Base-by-base conservation (phyloP, 176 grass and related monocot species). In the Lolium perenne region DNA sequence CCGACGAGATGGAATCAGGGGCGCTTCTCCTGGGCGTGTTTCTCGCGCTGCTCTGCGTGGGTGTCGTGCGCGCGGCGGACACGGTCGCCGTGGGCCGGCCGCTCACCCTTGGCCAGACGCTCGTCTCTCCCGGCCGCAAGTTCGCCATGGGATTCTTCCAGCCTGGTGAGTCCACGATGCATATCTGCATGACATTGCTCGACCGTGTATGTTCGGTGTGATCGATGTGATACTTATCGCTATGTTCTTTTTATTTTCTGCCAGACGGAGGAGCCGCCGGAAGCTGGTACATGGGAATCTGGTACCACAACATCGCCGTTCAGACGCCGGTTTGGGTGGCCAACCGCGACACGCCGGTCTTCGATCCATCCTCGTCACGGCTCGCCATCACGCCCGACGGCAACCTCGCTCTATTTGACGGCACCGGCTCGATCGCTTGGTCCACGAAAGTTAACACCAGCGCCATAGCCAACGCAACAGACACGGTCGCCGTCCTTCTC, bases 241-340 rank as follows among this genome's bases (percentile, higher is more conserved):
- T 29, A 9, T 17, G 14, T 35, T 47, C 17, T 2, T 35, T 35
- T 35, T 35, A 35, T 35, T 62, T 15, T 49, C n/a, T 40, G 35
- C 41, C 82, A 84, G 84, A 61, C 4, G 84, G 76, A 51, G 77
- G 66, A 60, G 65, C 18, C 2, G 7, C 53, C 12, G 53, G 65
- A 54, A 50, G 25, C 7, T 87, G 78, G 79, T 87, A 87, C 59
- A 0, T 77, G 48, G 86, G 86, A 6, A 82, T 92, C 48, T 89
- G 90, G 90, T 89, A 80, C 83, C 13, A 82, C 64, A 80, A 86
- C 15, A 77, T 86, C 67, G 10, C 79, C 0, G 15, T 29, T 3
- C 72, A 45, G 55, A 80, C 87, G 14, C 40, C 66, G 2, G 90
- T 92, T 5, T 92, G 90, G 90, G 87, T 92, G 6, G 83, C 90